Evolutionary conservation across 2,329 filamentous ascomycete species (phyloP).

Genomic region (Cryphonectria parasitica): DNA sequence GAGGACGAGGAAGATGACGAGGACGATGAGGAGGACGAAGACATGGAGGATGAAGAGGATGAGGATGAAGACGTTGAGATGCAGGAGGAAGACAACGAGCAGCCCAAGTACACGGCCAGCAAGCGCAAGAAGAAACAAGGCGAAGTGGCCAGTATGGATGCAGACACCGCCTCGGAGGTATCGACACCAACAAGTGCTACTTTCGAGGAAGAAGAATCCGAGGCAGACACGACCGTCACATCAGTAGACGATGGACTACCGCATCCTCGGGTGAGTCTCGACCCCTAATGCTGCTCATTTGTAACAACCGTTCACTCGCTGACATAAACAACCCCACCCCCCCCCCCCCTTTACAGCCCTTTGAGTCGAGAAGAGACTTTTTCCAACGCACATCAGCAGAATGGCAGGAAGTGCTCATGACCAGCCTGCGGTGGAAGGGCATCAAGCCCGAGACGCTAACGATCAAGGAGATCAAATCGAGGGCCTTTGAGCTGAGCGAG

Average conservation of each 20-base stretch:
- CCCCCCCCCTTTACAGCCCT: conserved; percentile 61
- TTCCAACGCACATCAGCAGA: conserved; percentile 84
- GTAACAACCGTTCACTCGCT: conserved; percentile 7
- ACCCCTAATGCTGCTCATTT: conserved; percentile 7
- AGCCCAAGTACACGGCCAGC: conserved; percentile 53
- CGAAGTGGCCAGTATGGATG: conserved; percentile 46
- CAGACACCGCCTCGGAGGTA: conserved; percentile 39
- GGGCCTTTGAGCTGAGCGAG: conserved; percentile 88
- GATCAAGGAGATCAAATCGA: conserved; percentile 90
- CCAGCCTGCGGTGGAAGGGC: conserved; percentile 70
- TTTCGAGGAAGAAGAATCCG: conserved; percentile 51
- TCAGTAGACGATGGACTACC: conserved; percentile 75
- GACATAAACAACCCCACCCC: neutral
- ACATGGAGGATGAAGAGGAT: conserved; percentile 57
- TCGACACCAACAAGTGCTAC: conserved; percentile 23
- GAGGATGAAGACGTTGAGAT: conserved; percentile 51
- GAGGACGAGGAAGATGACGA: conserved; percentile 64
- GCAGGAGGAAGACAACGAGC: conserved; percentile 51
- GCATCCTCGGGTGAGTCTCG: conserved; percentile 59
- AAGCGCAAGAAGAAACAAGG: conserved; percentile 60
- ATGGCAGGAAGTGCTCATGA: conserved; percentile 88
- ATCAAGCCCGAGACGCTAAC: conserved; percentile 69
- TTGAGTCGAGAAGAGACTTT: conserved; percentile 90
- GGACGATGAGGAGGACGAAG: conserved; percentile 52
- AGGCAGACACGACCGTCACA: conserved; percentile 49